Conservation (phyloP, 2,329 filamentous ascomycete species). For the Fusarium sp. region DNA sequence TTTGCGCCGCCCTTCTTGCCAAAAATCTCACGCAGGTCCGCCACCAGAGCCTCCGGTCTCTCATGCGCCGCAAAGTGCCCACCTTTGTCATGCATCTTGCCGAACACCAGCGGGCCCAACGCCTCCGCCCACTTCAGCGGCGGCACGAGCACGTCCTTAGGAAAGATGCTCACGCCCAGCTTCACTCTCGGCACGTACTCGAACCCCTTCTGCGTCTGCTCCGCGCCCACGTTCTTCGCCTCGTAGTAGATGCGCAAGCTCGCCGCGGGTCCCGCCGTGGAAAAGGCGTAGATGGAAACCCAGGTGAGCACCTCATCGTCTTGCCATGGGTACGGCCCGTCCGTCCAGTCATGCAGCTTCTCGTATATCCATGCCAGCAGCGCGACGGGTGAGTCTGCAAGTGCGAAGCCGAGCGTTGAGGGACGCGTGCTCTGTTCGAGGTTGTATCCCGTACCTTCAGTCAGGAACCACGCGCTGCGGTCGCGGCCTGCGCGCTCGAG, state of each 20-base stretch:
- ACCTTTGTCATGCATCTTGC: conserved; percentile 48
- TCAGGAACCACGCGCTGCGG: too few species aligned
- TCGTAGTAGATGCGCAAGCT: not conserved
- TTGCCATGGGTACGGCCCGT: too few species aligned
- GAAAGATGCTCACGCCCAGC: conserved; percentile 61
- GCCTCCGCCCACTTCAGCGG: conserved; percentile 68
- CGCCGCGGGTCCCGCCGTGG: too few species aligned
- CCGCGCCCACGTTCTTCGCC: not conserved
- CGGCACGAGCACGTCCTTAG: conserved; percentile 65
- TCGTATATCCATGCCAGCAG: too few species aligned
- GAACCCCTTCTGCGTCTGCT: not conserved
- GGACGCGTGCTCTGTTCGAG: too few species aligned
- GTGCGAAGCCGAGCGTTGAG: too few species aligned
- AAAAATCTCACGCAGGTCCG: not conserved
- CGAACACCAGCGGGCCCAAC: conserved; percentile 44
- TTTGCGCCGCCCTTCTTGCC: not conserved
- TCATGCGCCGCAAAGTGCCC: conserved; percentile 74
- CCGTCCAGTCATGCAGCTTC: too few species aligned
- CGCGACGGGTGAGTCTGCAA: too few species aligned
- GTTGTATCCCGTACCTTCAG: too few species aligned
- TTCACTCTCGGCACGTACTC: not conserved
- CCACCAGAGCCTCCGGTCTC: conserved; percentile 60
- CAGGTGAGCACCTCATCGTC: too few species aligned
- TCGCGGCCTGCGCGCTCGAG: too few species aligned
- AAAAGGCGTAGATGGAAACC: too few species aligned